A percentile compares a stretch with the other conserved stretches of the same genome.
These are phyloP conservation scores for Thermothelomyces thermophilus DNA, from an alignment of 2,329 filamentous ascomycete species.

Conservation along the genomic window DNA sequence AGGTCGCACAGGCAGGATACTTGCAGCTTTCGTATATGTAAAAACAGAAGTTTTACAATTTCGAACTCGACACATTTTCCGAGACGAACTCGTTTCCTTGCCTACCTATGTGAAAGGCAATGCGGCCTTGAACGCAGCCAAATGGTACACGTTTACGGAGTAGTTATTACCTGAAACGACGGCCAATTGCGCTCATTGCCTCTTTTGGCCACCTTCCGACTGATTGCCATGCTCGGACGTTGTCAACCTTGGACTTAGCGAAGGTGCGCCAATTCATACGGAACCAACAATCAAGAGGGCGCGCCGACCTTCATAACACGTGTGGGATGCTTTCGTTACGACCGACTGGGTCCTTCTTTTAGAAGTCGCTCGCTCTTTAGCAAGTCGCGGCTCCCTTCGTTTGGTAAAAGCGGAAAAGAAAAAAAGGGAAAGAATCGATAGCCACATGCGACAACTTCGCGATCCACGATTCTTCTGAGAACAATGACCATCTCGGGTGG, in stretches of 20 bases:
- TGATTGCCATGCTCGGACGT: conserved; percentile 11
- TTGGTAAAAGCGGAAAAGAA: too few relatives aligned
- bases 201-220: conserved; percentile 17
- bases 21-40: background rate
- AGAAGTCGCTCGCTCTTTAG: background rate
- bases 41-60: background rate
- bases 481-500: conserved; percentile 15
- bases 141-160: background rate
- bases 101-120: background rate
- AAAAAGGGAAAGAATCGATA: background rate
- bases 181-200: conserved; percentile 11
- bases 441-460: background rate
- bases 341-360: background rate
- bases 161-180: background rate
- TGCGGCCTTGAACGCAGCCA: background rate
- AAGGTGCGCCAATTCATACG: background rate
- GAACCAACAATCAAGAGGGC: background rate
- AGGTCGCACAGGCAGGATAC: background rate
- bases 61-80: background rate
- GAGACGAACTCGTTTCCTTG: background rate
- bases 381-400: background rate
- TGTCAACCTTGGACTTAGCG: conserved; percentile 1
- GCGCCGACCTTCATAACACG: background rate
- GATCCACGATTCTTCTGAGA: background rate
- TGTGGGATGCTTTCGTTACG: background rate